phyloP scores from a whole-genome alignment of 352 stramenopile species.

The Phytopythium kandeliae region DNA sequence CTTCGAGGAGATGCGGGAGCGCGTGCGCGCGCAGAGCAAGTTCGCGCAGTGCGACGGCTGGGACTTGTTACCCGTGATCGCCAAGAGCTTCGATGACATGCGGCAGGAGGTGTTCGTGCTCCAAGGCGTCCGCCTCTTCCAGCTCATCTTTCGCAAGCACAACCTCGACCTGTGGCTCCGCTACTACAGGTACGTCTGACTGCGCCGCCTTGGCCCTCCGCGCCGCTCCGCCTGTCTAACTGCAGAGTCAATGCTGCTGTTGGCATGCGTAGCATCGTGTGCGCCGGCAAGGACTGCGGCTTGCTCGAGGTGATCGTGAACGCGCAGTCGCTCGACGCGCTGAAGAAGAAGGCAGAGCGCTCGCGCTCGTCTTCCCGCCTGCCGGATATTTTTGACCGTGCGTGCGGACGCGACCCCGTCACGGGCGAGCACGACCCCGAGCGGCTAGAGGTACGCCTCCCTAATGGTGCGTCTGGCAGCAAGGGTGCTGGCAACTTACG shows the following conservation, averaged over 20 bases:
- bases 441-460: conserved; percentile 25
- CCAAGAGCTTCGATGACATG: conserved; percentile 98
- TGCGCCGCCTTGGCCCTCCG: neutral
- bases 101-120: conserved; percentile 96
- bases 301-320: conserved; percentile 95
- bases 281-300: conserved; percentile 88
- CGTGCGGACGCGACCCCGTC: conserved; percentile 35
- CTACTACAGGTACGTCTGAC: conserved; percentile 68
- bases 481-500: neutral
- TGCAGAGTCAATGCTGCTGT: neutral
- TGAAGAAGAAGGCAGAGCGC: conserved; percentile 88
- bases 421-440: conserved; percentile 31
- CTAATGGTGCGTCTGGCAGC: neutral
- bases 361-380: conserved; percentile 27
- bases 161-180: conserved; percentile 87
- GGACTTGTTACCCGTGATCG: conserved; percentile 90
- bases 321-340: conserved; percentile 92
- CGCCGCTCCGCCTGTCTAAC: neutral
- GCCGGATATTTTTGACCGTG: conserved; percentile 42
- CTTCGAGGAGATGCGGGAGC: conserved; percentile 86
- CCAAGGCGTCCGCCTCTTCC: conserved; percentile 91
- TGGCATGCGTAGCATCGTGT: conserved; percentile 77
- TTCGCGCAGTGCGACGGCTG: conserved; percentile 69
- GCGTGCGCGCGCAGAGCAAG: conserved; percentile 69
- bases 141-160: conserved; percentile 92